phyloP scores from a whole-genome alignment of 176 grass and related monocot species.

The Urochloa ruziziensis region DNA sequence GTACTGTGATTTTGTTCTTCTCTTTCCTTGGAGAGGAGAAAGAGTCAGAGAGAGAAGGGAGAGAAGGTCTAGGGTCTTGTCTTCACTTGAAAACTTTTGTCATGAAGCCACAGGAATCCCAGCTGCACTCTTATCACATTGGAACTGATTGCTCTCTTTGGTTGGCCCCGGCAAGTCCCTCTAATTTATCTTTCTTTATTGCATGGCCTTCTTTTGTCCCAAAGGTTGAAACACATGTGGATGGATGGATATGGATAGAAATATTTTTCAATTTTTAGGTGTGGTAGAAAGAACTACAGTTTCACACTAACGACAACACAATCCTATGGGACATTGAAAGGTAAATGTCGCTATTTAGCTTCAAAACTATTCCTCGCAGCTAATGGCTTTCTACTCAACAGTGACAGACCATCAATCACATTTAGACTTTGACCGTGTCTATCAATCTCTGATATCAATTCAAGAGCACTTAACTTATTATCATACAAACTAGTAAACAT shows the following conservation, averaged over 20 bases:
- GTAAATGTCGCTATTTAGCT: neutral
- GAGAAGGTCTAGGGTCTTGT: slow-evolving; percentile 7
- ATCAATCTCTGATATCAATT: neutral
- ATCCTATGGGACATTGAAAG: neutral
- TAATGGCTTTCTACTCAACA: neutral
- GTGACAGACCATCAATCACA: neutral
- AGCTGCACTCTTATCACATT: slow-evolving; percentile 52
- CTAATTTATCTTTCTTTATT: slow-evolving; percentile 34
- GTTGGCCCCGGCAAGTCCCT: slow-evolving; percentile 22
- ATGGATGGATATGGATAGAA: neutral
- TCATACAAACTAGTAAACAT: neutral
- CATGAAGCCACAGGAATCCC: slow-evolving; percentile 48
- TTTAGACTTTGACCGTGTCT: slow-evolving; percentile 16
- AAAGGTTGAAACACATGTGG: neutral
- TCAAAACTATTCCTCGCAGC: neutral
- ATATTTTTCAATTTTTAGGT: neutral
- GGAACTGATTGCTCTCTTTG: slow-evolving; percentile 44
- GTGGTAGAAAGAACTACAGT: neutral
- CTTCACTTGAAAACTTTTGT: slow-evolving; percentile 51
- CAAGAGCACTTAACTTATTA: neutral
- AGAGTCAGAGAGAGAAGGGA: neutral
- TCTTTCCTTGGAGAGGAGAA: neutral
- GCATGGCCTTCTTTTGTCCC: neutral
- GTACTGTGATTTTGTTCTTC: slow-evolving; percentile 22
- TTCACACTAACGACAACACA: neutral